Evolutionary conservation across 108 stramenopile species (phyloP).

Genomic region (Nitzschia sp.): DNA sequence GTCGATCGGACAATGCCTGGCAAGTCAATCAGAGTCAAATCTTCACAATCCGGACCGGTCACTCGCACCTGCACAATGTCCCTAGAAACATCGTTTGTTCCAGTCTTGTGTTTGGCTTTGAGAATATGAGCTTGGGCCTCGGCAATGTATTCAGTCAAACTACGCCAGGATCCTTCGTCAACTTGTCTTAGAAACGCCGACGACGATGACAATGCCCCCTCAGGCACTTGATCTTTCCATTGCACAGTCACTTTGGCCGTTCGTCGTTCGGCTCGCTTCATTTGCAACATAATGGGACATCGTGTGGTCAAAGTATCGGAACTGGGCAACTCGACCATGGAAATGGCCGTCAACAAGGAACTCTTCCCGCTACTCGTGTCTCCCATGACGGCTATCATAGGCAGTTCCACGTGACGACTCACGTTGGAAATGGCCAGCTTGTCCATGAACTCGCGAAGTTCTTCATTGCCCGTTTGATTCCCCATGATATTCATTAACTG

Average conservation of each 20-base stretch:
- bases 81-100: no score
- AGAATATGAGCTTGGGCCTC: constrained; percentile 11
- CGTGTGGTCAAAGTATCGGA: constrained; percentile 49
- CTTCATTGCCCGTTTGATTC: constrained; percentile 34
- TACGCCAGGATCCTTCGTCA: constrained; percentile 3
- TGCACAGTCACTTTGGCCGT: constrained; percentile 16
- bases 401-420: constrained; percentile 36
- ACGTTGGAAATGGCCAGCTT: constrained; percentile 25
- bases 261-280: neutral
- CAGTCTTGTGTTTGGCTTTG: neutral
- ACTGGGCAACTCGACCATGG: constrained; percentile 45
- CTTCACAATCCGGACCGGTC: no score
- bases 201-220: no score
- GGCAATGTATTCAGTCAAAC: neutral
- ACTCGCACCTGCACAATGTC: no score
- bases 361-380: constrained; percentile 37
- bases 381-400: constrained; percentile 50
- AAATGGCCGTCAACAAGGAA: constrained; percentile 2
- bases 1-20: constrained; percentile 85
- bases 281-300: constrained; percentile 29
- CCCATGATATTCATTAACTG: no score
- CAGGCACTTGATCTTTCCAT: constrained; percentile 18
- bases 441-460: constrained; percentile 31
- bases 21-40: constrained; percentile 81
- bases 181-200: neutral